Conservation (phyloP, 23 red algal genomes). For the Gracilaria caudata region DNA sequence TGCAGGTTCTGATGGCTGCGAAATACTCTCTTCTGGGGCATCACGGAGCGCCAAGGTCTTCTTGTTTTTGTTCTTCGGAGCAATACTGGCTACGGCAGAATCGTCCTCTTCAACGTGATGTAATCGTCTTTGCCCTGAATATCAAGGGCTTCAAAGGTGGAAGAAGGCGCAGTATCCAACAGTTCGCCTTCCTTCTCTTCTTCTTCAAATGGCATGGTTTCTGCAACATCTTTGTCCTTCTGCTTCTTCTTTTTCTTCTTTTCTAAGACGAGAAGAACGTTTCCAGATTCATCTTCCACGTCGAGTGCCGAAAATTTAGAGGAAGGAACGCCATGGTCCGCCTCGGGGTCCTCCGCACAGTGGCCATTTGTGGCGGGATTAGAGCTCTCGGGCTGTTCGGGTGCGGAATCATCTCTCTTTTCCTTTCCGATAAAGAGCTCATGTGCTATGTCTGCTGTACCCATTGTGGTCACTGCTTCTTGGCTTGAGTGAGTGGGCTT, state of each 20-base stretch:
- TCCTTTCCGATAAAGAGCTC: slow-evolving; percentile 74
- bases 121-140: background rate
- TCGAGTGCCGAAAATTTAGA: slow-evolving; percentile 3
- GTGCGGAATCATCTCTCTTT: slow-evolving; percentile 40
- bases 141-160: slow-evolving; percentile 13
- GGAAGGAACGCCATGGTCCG: background rate
- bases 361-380: slow-evolving; percentile 13
- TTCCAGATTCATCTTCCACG: background rate
- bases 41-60: slow-evolving; percentile 27
- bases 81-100: background rate
- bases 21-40: slow-evolving; percentile 4
- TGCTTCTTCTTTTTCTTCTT: slow-evolving; percentile 80
- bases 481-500: no score
- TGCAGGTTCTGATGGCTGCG: background rate
- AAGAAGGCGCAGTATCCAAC: background rate
- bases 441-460: slow-evolving; percentile 50
- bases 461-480: slow-evolving; percentile 14
- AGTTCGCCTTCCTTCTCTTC: background rate
- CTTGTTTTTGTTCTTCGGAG: slow-evolving; percentile 46
- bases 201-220: slow-evolving; percentile 14
- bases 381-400: slow-evolving; percentile 16
- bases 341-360: background rate
- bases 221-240: slow-evolving; percentile 37
- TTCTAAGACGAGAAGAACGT: slow-evolving; percentile 39
- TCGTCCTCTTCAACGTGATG: background rate